Evolutionary conservation across 805 yeast genomes (phyloP).

Genomic region (Saturnispora bothae): DNA sequence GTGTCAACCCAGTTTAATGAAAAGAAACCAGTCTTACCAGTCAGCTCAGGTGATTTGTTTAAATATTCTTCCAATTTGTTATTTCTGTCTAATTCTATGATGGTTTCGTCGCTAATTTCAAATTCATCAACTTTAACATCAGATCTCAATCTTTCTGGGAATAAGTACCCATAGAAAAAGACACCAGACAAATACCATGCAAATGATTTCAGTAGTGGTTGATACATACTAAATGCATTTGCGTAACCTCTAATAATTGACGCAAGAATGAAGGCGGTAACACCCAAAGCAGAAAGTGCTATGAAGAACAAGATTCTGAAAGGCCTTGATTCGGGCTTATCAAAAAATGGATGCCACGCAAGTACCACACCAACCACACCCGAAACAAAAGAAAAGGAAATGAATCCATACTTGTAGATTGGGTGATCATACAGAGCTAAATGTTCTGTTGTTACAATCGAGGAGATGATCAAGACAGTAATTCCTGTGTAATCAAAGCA

Average conservation of each 20-base stretch:
- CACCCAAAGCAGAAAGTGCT: constrained; percentile 68
- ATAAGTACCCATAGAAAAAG: constrained; percentile 71
- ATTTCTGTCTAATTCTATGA: constrained; percentile 21
- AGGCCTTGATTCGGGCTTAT: constrained; percentile 73
- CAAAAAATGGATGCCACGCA: constrained; percentile 91
- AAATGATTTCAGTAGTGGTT: constrained; percentile 64
- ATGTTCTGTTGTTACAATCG: constrained; percentile 79
- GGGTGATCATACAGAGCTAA: constrained; percentile 60
- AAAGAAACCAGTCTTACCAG: constrained; percentile 27
- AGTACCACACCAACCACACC: constrained; percentile 66
- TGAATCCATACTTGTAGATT: constrained; percentile 34
- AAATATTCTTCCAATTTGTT: constrained; percentile 29
- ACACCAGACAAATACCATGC: constrained; percentile 76
- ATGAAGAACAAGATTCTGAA: constrained; percentile 73
- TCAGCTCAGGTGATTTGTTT: constrained; percentile 29
- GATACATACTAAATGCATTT: constrained; percentile 42
- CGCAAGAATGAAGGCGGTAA: constrained; percentile 49
- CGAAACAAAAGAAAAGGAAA: constrained; percentile 50
- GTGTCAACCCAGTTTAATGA: constrained; percentile 84
- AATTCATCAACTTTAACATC: constrained; percentile 49
- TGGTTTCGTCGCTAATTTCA: constrained; percentile 25
- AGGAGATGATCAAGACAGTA: constrained; percentile 79
- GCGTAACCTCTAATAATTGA: constrained; percentile 44
- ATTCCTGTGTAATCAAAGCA: constrained; percentile 95
- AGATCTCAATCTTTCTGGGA: constrained; percentile 82